phyloP scores from a whole-genome alignment of 2,329 filamentous ascomycete species.

The Pseudopyricularia cyperi region DNA sequence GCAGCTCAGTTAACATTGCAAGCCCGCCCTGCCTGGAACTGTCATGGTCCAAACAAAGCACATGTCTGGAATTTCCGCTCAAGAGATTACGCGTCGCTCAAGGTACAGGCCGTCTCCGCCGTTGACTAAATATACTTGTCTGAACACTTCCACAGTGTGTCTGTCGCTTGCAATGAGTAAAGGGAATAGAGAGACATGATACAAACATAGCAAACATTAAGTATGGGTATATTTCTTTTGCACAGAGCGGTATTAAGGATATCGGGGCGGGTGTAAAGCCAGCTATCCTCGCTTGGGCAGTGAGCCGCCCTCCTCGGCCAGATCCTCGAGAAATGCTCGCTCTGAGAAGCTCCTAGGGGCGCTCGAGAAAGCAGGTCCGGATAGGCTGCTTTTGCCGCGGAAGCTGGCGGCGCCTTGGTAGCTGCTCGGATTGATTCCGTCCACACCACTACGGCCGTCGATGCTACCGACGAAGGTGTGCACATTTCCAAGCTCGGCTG shows the following conservation, averaged over 20 bases:
- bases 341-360: constrained; percentile 19
- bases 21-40: not conserved
- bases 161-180: not conserved
- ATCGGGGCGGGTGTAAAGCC: not conserved
- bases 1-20: not conserved
- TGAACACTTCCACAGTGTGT: too few relatives aligned
- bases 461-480: constrained; percentile 28
- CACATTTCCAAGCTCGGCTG: constrained; percentile 22
- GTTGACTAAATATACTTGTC: too few relatives aligned
- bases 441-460: constrained; percentile 15
- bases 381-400: constrained; percentile 11
- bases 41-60: not conserved
- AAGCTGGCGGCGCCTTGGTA: constrained; percentile 9
- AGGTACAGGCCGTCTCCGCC: too few relatives aligned
- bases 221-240: not conserved
- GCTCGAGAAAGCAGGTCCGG: constrained; percentile 4
- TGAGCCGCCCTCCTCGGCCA: not conserved
- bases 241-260: not conserved
- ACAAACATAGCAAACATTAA: not conserved
- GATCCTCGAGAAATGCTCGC: constrained; percentile 15
- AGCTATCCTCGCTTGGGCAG: not conserved
- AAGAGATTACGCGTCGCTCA: not conserved
- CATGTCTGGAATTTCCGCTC: not conserved
- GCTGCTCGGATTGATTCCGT: constrained; percentile 12
- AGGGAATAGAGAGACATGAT: not conserved